phyloP scores from a whole-genome alignment of 2,329 filamentous ascomycete genomes.

The Hypoxylon sp. region DNA sequence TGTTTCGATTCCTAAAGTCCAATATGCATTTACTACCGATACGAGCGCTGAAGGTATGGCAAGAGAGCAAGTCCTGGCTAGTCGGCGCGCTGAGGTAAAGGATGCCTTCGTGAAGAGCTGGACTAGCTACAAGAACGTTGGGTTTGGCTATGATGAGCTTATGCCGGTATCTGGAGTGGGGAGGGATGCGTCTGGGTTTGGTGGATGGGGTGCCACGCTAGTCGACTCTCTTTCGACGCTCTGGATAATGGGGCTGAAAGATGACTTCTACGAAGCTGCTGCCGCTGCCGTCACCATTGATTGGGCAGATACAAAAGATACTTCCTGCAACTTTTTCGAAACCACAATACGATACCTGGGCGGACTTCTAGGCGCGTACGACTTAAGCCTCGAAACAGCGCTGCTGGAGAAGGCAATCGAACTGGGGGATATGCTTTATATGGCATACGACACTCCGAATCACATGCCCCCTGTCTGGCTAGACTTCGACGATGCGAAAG shows the following conservation, averaged over 20 bases:
- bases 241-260: conserved; percentile 66
- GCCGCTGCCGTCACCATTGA: conserved; percentile 59
- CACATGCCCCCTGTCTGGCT: conserved; percentile 63
- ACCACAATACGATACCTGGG: conserved; percentile 58
- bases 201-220: conserved; percentile 62
- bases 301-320: conserved; percentile 54
- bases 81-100: conserved; percentile 51
- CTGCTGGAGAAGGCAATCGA: conserved; percentile 56
- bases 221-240: conserved; percentile 69
- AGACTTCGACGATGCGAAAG: conserved; percentile 57
- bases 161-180: conserved; percentile 43
- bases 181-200: conserved; percentile 41
- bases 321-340: conserved; percentile 55
- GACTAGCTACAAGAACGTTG: conserved; percentile 57
- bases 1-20: conserved; percentile 40
- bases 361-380: conserved; percentile 56
- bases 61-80: conserved; percentile 40
- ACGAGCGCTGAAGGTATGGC: conserved; percentile 38
- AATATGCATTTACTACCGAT: conserved; percentile 42
- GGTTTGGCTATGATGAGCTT: conserved; percentile 43
- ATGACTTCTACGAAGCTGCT: conserved; percentile 65
- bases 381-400: conserved; percentile 52
- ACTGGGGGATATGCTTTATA: conserved; percentile 58
- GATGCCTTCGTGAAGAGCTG: conserved; percentile 56
- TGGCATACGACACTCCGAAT: conserved; percentile 59